Conservation (phyloP, 192 early-diverging fungal genomes). For the Backusella psychrophila region DNA sequence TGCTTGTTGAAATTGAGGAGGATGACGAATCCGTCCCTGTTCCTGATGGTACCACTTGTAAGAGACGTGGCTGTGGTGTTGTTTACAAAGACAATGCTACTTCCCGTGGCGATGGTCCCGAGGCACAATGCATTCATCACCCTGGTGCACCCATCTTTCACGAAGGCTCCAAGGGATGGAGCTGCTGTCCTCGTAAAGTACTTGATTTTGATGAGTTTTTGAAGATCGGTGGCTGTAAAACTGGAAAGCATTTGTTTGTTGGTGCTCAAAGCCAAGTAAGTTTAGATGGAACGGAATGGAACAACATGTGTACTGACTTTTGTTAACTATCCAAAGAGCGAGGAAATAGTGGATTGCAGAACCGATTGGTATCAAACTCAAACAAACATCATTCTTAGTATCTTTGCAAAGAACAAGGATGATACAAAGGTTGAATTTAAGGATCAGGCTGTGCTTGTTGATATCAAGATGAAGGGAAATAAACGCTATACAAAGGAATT, state of each 20-base stretch:
- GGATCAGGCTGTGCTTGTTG: slow-evolving; percentile 52
- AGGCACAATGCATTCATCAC: slow-evolving; percentile 81
- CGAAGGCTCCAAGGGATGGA: slow-evolving; percentile 98
- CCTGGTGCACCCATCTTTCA: slow-evolving; percentile 91
- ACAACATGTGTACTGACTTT: not conserved
- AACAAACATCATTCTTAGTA: slow-evolving; percentile 76
- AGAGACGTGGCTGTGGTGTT: slow-evolving; percentile 76
- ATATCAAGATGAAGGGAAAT: slow-evolving; percentile 78
- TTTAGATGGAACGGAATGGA: not conserved
- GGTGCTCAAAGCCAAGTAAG: slow-evolving; percentile 40
- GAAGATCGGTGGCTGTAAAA: slow-evolving; percentile 90
- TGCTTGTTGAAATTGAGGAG: slow-evolving; percentile 41
- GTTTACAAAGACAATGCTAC: slow-evolving; percentile 60
- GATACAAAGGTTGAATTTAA: slow-evolving; percentile 69
- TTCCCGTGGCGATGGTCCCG: slow-evolving; percentile 44
- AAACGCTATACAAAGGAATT: slow-evolving; percentile 69
- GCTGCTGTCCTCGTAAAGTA: slow-evolving; percentile 92
- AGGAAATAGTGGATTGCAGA: slow-evolving; percentile 73
- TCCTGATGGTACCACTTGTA: slow-evolving; percentile 72
- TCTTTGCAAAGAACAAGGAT: slow-evolving; percentile 91
- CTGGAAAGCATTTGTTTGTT: slow-evolving; percentile 91
- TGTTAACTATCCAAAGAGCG: not conserved
- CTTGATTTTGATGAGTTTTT: slow-evolving; percentile 99
- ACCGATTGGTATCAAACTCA: slow-evolving; percentile 96
- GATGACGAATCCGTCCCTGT: slow-evolving; percentile 79